These are phyloP conservation scores for Moringa oleifera DNA, from an alignment of 345 rosid genomes.

Conservation along the genomic window DNA sequence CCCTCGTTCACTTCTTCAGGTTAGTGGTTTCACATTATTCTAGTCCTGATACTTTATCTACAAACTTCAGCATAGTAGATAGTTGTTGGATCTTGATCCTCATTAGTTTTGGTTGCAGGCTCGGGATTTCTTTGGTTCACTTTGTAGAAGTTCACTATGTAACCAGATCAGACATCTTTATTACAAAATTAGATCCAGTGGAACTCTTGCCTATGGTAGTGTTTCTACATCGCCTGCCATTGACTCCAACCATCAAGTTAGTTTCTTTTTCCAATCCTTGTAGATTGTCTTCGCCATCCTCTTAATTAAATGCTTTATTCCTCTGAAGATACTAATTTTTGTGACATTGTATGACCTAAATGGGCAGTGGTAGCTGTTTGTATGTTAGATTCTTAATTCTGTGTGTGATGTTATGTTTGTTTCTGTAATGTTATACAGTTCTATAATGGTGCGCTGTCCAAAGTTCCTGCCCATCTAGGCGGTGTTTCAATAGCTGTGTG, in stretches of 20 bases:
- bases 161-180: constrained; percentile 61
- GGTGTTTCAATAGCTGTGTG: constrained; percentile 54
- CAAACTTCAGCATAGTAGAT: too few relatives aligned
- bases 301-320: not conserved
- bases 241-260: constrained; percentile 48
- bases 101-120: constrained; percentile 38
- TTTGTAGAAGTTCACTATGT: constrained; percentile 53
- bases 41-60: too few relatives aligned
- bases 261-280: constrained; percentile 14
- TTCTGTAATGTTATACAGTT: constrained; percentile 34
- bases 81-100: not conserved
- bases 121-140: constrained; percentile 34
- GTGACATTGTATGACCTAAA: not conserved
- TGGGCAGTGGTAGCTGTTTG: too few relatives aligned
- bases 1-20: constrained; percentile 50
- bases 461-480: constrained; percentile 64
- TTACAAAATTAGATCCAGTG: constrained; percentile 50
- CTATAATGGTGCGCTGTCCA: constrained; percentile 36
- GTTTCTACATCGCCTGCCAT: constrained; percentile 49
- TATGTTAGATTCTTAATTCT: not conserved
- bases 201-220: constrained; percentile 49
- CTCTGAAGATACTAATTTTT: constrained; percentile 6
- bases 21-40: constrained; percentile 5
- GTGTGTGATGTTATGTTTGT: not conserved
- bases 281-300: not conserved